Evolutionary conservation across 176 grass and related monocot genomes (phyloP), one percentile per base, ranked within the genome.

Genomic region (Carex littledalei): DNA sequence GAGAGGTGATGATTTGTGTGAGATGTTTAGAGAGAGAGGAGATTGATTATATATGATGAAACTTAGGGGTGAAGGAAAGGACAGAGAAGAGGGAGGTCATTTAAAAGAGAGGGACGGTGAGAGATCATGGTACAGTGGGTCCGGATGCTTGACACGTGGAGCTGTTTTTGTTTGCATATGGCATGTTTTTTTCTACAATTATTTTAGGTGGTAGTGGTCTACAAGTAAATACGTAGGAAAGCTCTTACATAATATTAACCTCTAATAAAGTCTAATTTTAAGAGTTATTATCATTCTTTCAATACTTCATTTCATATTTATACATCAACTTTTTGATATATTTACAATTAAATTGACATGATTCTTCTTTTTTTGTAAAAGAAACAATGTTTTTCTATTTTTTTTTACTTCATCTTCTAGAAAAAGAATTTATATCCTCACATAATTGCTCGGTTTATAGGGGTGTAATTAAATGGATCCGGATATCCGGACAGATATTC

Each of bases 91-190:
- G 15, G 71, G 71, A 76, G 67, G 82, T 21, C 22, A 54, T 83
- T 50, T 83, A 83, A 83, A 78, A 83, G 61, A 20, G n/a, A 67
- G 16, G 35, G 43, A 83, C 63, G 57, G 62, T 83, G 63, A 9
- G 22, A 54, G 57, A 83, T 83, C 45, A 67, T 68, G 61, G 81
- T 68, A 22, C 6, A 18, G 81, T 83, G 80, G 82, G 63, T 47
- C 55, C 74, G 70, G 67, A 87, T 90, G 22, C 41, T 83, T 14
- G 86, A 85, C 67, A 85, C 67, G 84, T 85, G 22, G 50, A 58
- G 22, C 1, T 24, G 66, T 67, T 64, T 64, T 65, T 81, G 79
- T 45, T 78, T 39, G 32, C 79, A 81, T 63, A 81, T 63, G 79
- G 3, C 79, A 16, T 81, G 35, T 81, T 63, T 81, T 6, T 63